A percentile compares a stretch with the other conserved stretches of the same genome.
Evolutionary conservation across 1,139 yeast genomes (phyloP).

Genomic region (Debaryomyces subglobosus): DNA sequence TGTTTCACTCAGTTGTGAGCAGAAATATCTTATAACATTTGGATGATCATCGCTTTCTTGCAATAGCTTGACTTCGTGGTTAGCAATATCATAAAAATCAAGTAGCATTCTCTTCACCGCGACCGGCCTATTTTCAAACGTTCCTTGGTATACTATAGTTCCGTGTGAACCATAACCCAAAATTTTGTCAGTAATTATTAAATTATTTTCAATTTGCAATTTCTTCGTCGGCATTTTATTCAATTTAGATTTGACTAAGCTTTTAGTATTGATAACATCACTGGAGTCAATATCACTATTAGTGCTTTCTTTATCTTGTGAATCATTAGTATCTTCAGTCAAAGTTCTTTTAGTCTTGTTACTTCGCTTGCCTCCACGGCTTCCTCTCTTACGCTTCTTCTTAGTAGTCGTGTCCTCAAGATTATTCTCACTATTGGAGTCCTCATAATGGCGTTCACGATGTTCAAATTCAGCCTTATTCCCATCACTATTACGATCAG

Average conservation of each 20-base stretch:
- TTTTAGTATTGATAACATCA: conserved; percentile 30
- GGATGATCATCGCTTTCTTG: conserved; percentile 98
- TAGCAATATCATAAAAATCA: conserved; percentile 92
- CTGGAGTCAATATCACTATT: conserved; percentile 11
- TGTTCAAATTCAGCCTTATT: neutral
- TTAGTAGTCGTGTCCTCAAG: conserved; percentile 21
- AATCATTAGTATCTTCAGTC: conserved; percentile 13
- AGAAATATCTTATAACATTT: conserved; percentile 88
- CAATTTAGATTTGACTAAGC: conserved; percentile 28
- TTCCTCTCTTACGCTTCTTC: conserved; percentile 76
- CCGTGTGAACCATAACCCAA: conserved; percentile 97
- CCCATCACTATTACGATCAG: neutral
- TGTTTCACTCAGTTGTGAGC: conserved; percentile 73
- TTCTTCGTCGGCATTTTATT: conserved; percentile 28
- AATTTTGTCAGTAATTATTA: conserved; percentile 69
- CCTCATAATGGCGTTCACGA: neutral
- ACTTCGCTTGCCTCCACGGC: conserved; percentile 73
- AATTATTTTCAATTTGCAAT: conserved; percentile 52
- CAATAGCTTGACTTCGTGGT: conserved; percentile 85
- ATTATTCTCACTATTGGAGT: neutral
- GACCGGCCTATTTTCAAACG: conserved; percentile 89
- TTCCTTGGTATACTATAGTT: conserved; percentile 89
- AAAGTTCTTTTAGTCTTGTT: conserved; percentile 44
- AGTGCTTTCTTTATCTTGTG: conserved; percentile 19
- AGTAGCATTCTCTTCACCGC: conserved; percentile 94